These are phyloP conservation scores for Claviceps humidiphila DNA, from an alignment of 2,329 filamentous ascomycete species.

Conservation along the genomic window DNA sequence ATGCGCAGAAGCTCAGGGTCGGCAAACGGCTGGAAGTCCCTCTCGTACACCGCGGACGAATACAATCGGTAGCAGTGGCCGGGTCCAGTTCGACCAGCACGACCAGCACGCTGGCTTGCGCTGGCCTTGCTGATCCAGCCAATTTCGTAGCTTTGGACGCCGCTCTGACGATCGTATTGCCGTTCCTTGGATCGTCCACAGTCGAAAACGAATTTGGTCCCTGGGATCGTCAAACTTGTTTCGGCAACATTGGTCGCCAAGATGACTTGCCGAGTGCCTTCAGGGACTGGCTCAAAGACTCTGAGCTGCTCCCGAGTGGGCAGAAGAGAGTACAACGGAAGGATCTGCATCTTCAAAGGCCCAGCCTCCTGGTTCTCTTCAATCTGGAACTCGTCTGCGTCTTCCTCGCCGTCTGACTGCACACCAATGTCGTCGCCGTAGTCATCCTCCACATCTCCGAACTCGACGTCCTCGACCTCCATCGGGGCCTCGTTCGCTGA, in stretches of 20 bases:
- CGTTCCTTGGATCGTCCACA: constrained; percentile 87
- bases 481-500: constrained; percentile 65
- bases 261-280: constrained; percentile 73
- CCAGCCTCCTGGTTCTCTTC: constrained; percentile 46
- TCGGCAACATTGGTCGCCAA: constrained; percentile 94
- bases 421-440: constrained; percentile 43
- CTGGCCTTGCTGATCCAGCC: constrained; percentile 97
- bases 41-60: constrained; percentile 85
- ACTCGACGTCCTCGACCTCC: constrained; percentile 77
- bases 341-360: constrained; percentile 64
- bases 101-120: constrained; percentile 79
- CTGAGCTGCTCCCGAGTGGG: constrained; percentile 82
- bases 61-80: constrained; percentile 94
- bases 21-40: constrained; percentile 74
- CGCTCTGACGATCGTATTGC: constrained; percentile 73
- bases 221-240: constrained; percentile 91
- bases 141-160: constrained; percentile 90
- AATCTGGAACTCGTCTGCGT: constrained; percentile 52
- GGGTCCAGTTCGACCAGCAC: constrained; percentile 87
- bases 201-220: constrained; percentile 91
- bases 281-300: constrained; percentile 76
- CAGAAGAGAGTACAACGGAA: constrained; percentile 89
- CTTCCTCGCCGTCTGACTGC: constrained; percentile 42
- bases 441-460: constrained; percentile 58
- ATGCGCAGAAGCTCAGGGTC: constrained; percentile 82